These are phyloP conservation scores for Fusarium equiseti DNA, from an alignment of 2,329 filamentous ascomycete genomes.

Conservation along the genomic window DNA sequence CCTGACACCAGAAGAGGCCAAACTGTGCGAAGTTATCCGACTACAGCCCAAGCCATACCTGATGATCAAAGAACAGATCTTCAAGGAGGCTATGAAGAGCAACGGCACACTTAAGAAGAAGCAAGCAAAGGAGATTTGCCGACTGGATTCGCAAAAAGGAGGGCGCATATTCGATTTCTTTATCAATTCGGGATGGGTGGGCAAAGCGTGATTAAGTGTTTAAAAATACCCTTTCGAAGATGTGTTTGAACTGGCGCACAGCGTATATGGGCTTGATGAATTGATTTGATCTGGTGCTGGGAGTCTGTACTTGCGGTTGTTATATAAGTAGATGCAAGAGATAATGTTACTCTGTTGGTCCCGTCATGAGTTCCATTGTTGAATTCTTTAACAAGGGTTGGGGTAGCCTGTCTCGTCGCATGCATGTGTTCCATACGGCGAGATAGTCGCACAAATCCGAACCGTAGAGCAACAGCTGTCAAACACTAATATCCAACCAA, in stretches of 20 bases:
- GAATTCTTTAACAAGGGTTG: too few species aligned
- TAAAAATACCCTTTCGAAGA: conserved; percentile 44
- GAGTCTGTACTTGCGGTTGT: conserved; percentile 2
- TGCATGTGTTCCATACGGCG: too few species aligned
- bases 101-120: conserved; percentile 95
- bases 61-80: conserved; percentile 91
- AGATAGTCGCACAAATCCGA: not conserved
- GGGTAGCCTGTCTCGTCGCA: not conserved
- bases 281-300: conserved; percentile 3
- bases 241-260: conserved; percentile 26
- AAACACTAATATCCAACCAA: not conserved
- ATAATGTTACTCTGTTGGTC: not conserved
- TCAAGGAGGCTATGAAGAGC: conserved; percentile 89
- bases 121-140: conserved; percentile 85
- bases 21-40: conserved; percentile 85
- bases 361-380: not conserved
- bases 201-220: conserved; percentile 71
- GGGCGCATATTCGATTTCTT: conserved; percentile 94
- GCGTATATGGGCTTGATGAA: conserved; percentile 26
- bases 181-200: conserved; percentile 91
- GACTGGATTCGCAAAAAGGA: conserved; percentile 86
- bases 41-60: conserved; percentile 95
- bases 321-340: conserved; percentile 23
- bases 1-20: conserved; percentile 83
- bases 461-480: not conserved